A percentile compares a stretch with the other conserved stretches of the same genome.
These are phyloP conservation scores for Colletotrichum camelliae DNA, from an alignment of 2,329 filamentous ascomycete species.

Conservation along the genomic window DNA sequence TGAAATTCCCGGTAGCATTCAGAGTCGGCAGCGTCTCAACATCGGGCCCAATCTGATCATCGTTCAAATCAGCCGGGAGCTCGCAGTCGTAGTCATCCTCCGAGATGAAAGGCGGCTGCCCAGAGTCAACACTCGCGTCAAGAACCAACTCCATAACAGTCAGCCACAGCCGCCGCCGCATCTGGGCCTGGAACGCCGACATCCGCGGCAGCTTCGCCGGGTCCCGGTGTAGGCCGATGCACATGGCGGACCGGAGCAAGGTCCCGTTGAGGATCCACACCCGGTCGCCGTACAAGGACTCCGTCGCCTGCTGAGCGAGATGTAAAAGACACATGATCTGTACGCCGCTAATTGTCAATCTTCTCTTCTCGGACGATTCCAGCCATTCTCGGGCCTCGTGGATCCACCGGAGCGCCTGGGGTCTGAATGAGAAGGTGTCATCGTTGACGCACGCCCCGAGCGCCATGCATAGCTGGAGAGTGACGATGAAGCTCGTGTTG, in stretches of 20 bases:
- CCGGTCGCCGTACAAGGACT: conserved; percentile 25
- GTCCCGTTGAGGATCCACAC: conserved; percentile 34
- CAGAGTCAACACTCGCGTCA: not conserved
- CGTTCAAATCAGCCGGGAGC: conserved; percentile 55
- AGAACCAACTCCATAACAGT: conserved; percentile 23
- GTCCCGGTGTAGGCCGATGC: conserved; percentile 38
- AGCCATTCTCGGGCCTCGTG: conserved; percentile 27
- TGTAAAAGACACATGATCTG: conserved; percentile 35
- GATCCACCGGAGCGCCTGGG: conserved; percentile 25
- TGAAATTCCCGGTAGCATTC: conserved; percentile 34
- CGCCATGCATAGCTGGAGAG: conserved; percentile 26
- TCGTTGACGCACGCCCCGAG: conserved; percentile 26
- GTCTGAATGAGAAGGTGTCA: conserved; percentile 23
- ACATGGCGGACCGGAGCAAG: conserved; percentile 34
- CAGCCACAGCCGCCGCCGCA: conserved; percentile 37
- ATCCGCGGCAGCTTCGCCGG: conserved; percentile 30
- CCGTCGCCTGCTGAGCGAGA: conserved; percentile 27
- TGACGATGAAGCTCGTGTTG: conserved; percentile 24
- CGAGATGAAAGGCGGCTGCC: conserved; percentile 45
- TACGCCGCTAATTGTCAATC: conserved; percentile 29
- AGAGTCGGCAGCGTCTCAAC: conserved; percentile 21
- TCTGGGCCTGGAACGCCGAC: conserved; percentile 30
- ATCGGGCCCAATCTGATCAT: conserved; percentile 50
- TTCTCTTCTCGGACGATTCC: conserved; percentile 26
- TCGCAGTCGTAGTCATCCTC: conserved; percentile 54